Evolutionary conservation across 768 basidiomycete species (phyloP), one percentile per base, ranked within the genome.

Genomic region (Auriscalpium vulgare): DNA sequence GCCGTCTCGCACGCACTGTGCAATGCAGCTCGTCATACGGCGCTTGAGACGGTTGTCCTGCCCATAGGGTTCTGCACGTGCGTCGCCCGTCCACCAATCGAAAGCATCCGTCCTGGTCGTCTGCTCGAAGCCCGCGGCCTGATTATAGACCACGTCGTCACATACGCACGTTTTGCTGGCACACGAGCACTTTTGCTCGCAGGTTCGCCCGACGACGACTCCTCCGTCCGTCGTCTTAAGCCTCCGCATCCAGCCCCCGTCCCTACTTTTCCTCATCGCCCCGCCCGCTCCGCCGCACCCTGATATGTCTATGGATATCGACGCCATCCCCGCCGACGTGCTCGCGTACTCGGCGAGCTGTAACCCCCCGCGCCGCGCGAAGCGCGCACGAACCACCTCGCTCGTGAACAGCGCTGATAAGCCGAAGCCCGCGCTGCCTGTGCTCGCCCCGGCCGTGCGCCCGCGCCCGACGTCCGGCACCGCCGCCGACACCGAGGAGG

Each of bases 341-440:
- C 21, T 62, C 2, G 4, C 64, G 9, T 77, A 77, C 65, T 56
- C 68, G 1, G 74, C 67, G 0, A 64, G 69, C 34, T 72, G 69
- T 63, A 78, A 78, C 63, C 78, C 78, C 0, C 72, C 77, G 0
- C 76, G 77, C 54, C 71, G 69, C 23, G 75, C 73, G 9, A 79
- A 79, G 60, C 77, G 77, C 6, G 56, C 62, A 47, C 72, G 74
- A 23, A 38, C 68, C 6, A 61, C 63, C 55, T 59, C 62, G 14
- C 48, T 51, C 52, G 56, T 35, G 19, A 47, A 11, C 19, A 19
- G 29, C 10, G 49, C 40, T 29, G 35, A 37, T 55, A 17, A 46
- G 53, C 37, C 51, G 56, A 10, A 55, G 55, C 40, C 53, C 52
- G 6, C 67, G 60, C 16, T 65, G 55, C 45, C 64, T 37, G 3